Percentiles rank a stretch among this genome's conserved stretches.
Evolutionary conservation across 73 alveolate species (phyloP).

Genomic region (Tetrahymena malaccensis): DNA sequence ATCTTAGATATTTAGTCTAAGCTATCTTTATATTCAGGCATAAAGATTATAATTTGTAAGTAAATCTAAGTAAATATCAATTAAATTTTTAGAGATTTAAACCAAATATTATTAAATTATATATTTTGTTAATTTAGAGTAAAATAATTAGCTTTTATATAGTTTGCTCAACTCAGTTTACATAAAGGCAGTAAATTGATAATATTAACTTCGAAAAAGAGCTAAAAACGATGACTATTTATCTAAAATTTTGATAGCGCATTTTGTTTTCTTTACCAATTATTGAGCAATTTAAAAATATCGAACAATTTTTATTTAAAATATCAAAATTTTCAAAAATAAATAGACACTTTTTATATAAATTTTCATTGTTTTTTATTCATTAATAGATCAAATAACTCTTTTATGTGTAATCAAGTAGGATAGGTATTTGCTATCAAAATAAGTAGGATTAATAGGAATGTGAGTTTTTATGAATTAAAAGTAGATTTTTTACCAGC

Average conservation of each 20-base stretch:
- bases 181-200: neutral
- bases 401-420: neutral
- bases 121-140: no score
- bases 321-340: no score
- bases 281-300: no score
- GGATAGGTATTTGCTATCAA: neutral
- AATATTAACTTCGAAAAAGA: neutral
- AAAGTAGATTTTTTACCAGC: neutral
- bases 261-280: no score
- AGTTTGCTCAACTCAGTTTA: neutral
- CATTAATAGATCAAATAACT: neutral
- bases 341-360: neutral
- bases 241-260: neutral
- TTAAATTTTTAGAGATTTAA: no score
- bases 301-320: neutral
- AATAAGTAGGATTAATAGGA: neutral
- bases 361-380: neutral
- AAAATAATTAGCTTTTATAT: neutral
- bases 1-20: no score
- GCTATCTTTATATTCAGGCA: no score
- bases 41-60: no score
- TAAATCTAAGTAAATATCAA: no score
- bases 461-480: no score
- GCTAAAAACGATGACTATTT: neutral
- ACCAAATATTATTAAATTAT: no score